Conservation (phyloP, 2,329 filamentous ascomycete genomes). For the Colletotrichum liaoningense region DNA sequence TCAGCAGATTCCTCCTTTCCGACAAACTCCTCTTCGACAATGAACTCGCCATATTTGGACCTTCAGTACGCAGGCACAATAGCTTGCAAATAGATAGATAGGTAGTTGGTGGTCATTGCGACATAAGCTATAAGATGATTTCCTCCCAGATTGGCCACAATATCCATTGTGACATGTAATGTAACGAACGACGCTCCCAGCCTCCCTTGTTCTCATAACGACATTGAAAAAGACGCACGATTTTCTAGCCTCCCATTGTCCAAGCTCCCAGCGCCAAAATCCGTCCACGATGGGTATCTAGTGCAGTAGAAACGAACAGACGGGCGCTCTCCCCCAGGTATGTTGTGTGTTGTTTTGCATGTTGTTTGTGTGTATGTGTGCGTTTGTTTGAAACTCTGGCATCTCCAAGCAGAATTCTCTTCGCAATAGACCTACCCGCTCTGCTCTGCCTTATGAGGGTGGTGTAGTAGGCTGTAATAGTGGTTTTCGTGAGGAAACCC, state of each 20-base stretch:
- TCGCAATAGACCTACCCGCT: not conserved
- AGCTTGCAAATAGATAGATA: not conserved
- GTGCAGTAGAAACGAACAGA: conserved; percentile 36
- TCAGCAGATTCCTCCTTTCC: not conserved
- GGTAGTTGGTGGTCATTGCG: conserved; percentile 19
- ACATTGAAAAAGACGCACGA: not conserved
- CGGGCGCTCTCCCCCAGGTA: conserved; percentile 16
- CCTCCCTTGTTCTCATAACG: not conserved
- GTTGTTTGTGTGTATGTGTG: not conserved
- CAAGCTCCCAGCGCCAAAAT: conserved; percentile 28
- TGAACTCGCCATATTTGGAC: not conserved
- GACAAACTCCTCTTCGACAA: not conserved
- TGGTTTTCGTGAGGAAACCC: not conserved
- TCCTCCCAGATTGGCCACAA: not conserved
- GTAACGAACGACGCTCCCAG: conserved; percentile 27
- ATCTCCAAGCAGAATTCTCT: not conserved
- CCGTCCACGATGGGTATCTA: conserved; percentile 39
- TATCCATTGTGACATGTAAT: not conserved
- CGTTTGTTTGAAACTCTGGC: not conserved
- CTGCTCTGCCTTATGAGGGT: not conserved
- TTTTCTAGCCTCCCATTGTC: conserved; percentile 21
- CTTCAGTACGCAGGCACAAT: not conserved
- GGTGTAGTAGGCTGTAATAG: not conserved
- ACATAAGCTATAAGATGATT: conserved; percentile 2
- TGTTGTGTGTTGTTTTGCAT: not conserved